phyloP scores from a whole-genome alignment of 768 basidiomycete genomes.

The Phylloporus arenicola region DNA sequence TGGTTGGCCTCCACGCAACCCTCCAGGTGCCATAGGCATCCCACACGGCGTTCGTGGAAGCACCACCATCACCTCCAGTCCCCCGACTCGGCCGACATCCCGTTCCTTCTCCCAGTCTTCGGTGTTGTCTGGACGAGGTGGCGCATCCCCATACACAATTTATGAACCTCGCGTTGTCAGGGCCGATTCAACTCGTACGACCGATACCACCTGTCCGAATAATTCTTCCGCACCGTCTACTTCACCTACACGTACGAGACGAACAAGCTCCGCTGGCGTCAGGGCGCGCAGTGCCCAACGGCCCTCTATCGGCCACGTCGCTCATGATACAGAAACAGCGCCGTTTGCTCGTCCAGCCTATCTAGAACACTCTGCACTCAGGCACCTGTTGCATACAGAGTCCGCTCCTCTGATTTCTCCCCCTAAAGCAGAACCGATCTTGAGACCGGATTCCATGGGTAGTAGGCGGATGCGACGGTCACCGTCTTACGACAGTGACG shows the following conservation, averaged over 20 bases:
- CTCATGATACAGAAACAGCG: conserved; percentile 26
- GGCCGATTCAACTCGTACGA: conserved; percentile 38
- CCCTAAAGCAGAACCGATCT: conserved; percentile 33
- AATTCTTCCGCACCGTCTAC: conserved; percentile 33
- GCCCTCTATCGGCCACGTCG: conserved; percentile 27
- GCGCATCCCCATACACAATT: conserved; percentile 28
- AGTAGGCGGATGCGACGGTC: conserved; percentile 31
- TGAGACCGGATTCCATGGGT: conserved; percentile 17
- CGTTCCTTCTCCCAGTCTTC: conserved; percentile 41
- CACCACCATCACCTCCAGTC: conserved; percentile 29
- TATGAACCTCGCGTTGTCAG: conserved; percentile 71
- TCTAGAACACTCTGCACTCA: conserved; percentile 70
- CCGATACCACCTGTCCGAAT: conserved; percentile 41
- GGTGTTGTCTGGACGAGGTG: conserved; percentile 28
- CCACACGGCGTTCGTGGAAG: conserved; percentile 37
- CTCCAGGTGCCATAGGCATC: conserved; percentile 32
- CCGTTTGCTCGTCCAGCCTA: conserved; percentile 66
- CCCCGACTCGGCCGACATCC: conserved; percentile 38
- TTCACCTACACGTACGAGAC: conserved; percentile 45
- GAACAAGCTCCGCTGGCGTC: conserved; percentile 36
- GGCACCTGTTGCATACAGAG: conserved; percentile 60
- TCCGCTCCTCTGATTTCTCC: conserved; percentile 32
- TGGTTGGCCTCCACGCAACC: conserved; percentile 25
- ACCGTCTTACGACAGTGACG: conserved; percentile 56
- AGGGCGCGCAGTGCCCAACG: conserved; percentile 20